These are phyloP conservation scores for Phytophthora foliorum DNA, from an alignment of 352 stramenopile species.

Conservation along the genomic window DNA sequence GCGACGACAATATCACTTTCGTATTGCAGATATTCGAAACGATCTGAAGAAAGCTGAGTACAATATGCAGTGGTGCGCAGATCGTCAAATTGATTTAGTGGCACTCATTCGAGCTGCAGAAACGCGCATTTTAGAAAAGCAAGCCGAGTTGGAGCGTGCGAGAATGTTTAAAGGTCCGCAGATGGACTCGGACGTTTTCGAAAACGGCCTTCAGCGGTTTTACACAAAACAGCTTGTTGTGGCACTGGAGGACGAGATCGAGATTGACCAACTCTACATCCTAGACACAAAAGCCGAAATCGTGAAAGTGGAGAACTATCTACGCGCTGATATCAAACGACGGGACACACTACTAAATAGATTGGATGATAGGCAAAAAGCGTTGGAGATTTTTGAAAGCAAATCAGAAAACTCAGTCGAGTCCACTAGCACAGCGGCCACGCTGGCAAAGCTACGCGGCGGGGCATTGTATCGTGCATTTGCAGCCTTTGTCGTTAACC, in stretches of 20 bases:
- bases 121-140: conserved; percentile 78
- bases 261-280: conserved; percentile 90
- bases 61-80: conserved; percentile 83
- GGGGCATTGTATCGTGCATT: conserved; percentile 61
- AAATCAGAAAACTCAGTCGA: conserved; percentile 34
- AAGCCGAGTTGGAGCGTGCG: conserved; percentile 78
- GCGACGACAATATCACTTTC: conserved; percentile 81
- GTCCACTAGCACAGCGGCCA: conserved; percentile 23
- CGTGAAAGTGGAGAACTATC: conserved; percentile 74
- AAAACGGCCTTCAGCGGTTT: conserved; percentile 79
- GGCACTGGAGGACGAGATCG: conserved; percentile 82
- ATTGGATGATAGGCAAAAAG: conserved; percentile 52
- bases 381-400: conserved; percentile 59
- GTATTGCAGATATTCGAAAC: conserved; percentile 64
- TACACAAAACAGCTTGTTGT: conserved; percentile 81
- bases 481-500: conserved; percentile 57
- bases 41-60: conserved; percentile 73
- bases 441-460: conserved; percentile 51
- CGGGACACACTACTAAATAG: conserved; percentile 40
- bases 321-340: conserved; percentile 65
- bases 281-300: conserved; percentile 80
- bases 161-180: conserved; percentile 71
- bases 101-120: conserved; percentile 76
- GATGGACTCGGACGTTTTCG: conserved; percentile 85
- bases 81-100: conserved; percentile 75